Base-by-base conservation (phyloP, 2,329 filamentous ascomycete genomes). In the Fusarium hainanense region DNA sequence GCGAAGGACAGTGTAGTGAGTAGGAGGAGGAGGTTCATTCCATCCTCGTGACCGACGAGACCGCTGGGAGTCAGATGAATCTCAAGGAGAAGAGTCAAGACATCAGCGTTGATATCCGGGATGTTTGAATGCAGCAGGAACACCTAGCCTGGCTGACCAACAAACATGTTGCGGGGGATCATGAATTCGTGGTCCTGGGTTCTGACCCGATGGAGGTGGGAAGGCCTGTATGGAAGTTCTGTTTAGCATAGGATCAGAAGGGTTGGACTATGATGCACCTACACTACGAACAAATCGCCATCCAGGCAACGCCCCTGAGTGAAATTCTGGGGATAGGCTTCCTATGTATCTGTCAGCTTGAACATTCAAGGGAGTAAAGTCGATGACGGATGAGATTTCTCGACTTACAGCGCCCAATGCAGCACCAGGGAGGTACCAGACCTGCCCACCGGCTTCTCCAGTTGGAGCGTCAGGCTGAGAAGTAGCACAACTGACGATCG, bases 11-110 rank as follows among this genome's bases (percentile, higher is more conserved):
- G 43, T 6, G 73, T 56, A 16, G 44, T 27, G n/a, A 70, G 30
- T 16, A 78, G 51, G 20, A 74, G 61, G 11, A 69, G 63, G 11
- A 78, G 69, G 30, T 70, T 77, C 7, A 77, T 32, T 0, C 63
- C 64, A 4, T 40, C 40, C 40, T 77, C 75, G 3, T 56, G 59
- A 10, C 74, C 71, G 5, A 69, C 12, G 2, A 78, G 57, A 7
- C 66, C 73, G 2, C 47, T 60, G 2, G 61, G 20, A 3, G 70
- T 68, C 34, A 65, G 9, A 8, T 65, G 54, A 16, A 65, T 50
- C 34, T 71, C 61, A 3, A 75, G 56, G 7, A 78, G 57, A 25
- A 77, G 46, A n/a, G 54, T 42, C 20, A 77, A 71, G 20, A 76
- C 48, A 7, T 63, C 44, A n/a, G 68, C 50, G 14, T 66, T 37